Base-by-base conservation (phyloP, 192 early-diverging fungal species). In the Helicostylum pulchrum region DNA sequence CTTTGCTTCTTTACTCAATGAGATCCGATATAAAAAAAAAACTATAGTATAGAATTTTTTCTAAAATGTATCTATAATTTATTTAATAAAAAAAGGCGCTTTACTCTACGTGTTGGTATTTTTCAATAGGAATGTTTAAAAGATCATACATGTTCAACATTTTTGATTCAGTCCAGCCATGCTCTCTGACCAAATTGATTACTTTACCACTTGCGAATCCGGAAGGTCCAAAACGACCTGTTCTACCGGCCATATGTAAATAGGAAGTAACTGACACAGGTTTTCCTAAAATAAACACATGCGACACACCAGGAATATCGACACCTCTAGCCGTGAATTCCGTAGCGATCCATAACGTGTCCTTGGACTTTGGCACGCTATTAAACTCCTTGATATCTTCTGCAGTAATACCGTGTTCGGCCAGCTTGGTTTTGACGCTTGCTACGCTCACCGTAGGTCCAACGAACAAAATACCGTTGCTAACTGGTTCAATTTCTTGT, bases 191-290 rank as follows among this genome's bases (percentile, higher is more conserved):
- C 14, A 86, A 66, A 3, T 72, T 84, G 21, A 84, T 72, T 15
- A 86, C 82, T 21, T 74, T 78, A 15, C 53, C 58, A 31, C 32
- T 23, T 0, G 21, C n/a, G 7, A 44, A 32, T 0, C 87, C 87
- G 15, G 66, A 30, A 39, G 80, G 74, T 0, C 90, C 92, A 70
- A 91, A 87, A 20, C 95, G 71, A 7, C 92, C 93, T 0, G 90
- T 86, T 15, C 95, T 76, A 19, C 95, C 93, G 0, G 93, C 88
- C 88, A 95, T 90, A 60, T 98, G 95, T 9, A 91, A 62, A 69
- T 94, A 98, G 53, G 85, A 87, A 6, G 81, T 75, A 20, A 81
- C 70, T 0, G 78, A 81, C 11, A 83, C 79, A 3, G 93, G 91
- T 7, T 86, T 64, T n/a, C 90, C 93, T 2, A 95, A 73, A 59